phyloP scores from a whole-genome alignment of 2,329 filamentous ascomycete genomes.

The Neobulgaria alba region DNA sequence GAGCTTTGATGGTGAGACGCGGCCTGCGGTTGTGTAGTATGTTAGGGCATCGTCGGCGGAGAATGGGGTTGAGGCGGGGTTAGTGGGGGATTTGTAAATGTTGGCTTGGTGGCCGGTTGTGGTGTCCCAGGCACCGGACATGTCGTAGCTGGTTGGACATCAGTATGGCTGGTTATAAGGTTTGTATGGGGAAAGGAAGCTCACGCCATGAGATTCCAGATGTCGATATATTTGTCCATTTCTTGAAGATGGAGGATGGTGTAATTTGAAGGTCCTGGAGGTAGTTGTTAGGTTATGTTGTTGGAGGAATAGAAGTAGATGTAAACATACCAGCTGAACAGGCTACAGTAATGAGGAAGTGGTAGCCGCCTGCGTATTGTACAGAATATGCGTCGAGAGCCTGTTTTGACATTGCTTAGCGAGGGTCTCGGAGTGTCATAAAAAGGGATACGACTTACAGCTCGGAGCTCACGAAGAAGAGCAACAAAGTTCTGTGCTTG shows the following conservation, averaged over 20 bases:
- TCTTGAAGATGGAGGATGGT: slow-evolving; percentile 37
- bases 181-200: too few relatives aligned
- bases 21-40: slow-evolving; percentile 53
- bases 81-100: slow-evolving; percentile 45
- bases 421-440: background rate
- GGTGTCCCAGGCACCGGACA: slow-evolving; percentile 37
- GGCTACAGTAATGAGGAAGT: slow-evolving; percentile 45
- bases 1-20: slow-evolving; percentile 57
- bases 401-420: slow-evolving; percentile 3
- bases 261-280: slow-evolving; percentile 32
- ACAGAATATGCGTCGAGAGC: slow-evolving; percentile 42
- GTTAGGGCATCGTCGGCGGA: slow-evolving; percentile 56
- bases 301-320: too few relatives aligned
- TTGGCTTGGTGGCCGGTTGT: slow-evolving; percentile 54
- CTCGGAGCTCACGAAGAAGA: slow-evolving; percentile 19
- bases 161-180: too few relatives aligned
- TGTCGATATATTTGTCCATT: slow-evolving; percentile 42
- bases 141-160: too few relatives aligned
- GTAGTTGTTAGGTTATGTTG: too few relatives aligned
- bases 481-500: slow-evolving; percentile 16
- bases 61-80: slow-evolving; percentile 58
- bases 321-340: too few relatives aligned
- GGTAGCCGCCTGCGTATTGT: slow-evolving; percentile 35
- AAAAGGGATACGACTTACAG: too few relatives aligned
- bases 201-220: slow-evolving; percentile 57